Base-by-base conservation (phyloP, 2,329 filamentous ascomycete species). In the Colletotrichum costaricense region DNA sequence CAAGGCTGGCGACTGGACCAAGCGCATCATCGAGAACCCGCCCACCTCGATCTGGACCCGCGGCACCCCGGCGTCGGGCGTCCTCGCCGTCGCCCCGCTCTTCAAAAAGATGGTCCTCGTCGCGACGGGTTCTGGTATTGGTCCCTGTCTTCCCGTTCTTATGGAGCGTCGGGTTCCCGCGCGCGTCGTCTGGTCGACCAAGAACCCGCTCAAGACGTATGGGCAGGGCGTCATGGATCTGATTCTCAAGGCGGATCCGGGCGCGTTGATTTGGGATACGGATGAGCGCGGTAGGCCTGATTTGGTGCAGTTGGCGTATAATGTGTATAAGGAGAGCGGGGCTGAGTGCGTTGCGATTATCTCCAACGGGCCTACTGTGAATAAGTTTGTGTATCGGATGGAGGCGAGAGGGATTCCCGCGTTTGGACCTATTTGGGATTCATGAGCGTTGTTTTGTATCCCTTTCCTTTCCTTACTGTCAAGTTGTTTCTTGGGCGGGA, bases 1-100 rank as follows among this genome's bases (percentile, higher is more conserved):
- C 67, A 92, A 92, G 76, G 93, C 92, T 4, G 93, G 93, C 24
- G 93, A 95, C 82, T 95, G 93, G 93, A 95, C 93, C 1, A 84
- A 84, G 35, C 84, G 86, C 35, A 88, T 89, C 69, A 94, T 95
- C 81, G 82, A 86, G 62, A 85, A 87, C 62, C 90, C 90, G 3
- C 92, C 92, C 1, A 87, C 84, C 0, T 82, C 88, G 56, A 82
- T 95, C 63, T 95, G 92, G 91, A 89, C 92, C 7, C 89, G 92
- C 58, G 93, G 93, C 19, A 86, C 91, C 0, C 91, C 93, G 0
- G 88, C 91, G 2, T 90, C 88, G 69, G 93, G 93, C 57, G 91
- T 94, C 59, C 88, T 93, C 77, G 90, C 91, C 76, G 87, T 93
- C 72, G 90, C 92, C 38, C 88, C 89, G 0, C 85, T 94, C 30